Base-by-base conservation (phyloP, 257 asterid species). In the Cinchona pubescens region DNA sequence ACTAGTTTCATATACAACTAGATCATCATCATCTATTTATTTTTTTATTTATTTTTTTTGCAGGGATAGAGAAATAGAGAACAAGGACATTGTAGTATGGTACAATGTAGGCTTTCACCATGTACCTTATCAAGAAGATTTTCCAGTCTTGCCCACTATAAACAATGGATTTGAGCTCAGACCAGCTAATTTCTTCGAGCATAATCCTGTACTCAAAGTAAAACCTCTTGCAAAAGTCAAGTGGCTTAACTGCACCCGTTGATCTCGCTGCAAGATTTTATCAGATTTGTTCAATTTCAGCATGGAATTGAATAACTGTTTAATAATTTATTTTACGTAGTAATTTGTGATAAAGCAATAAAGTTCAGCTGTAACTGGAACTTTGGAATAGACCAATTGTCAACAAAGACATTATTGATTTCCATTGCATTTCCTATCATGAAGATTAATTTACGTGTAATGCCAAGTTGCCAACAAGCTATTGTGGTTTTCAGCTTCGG, bases 71-170 rank as follows among this genome's bases (percentile, higher is more conserved):
- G 60, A 84, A 18, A 91, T 91, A 32, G 96, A 90, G 83, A 91
- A 93, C 86, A 85, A 80, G 83, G 98, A 93, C 82, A 90, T 90
- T 5, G 97, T 93, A 72, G 0, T 91, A 72, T 91, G 98, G 97
- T 91, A 93, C 59, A 93, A 97, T 9, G 67, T 93, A 67, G 97
- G 97, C 1, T 86, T 91, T 85, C 98, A 93, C 80, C 97, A 91
- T 30, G 87, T 91, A 15, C 98, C 97, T 16, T 88, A 88, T 76
- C 97, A 91, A 65, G 98, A 93, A 72, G 97, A 93, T 76, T 93
- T 76, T 59, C 80, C 80, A 7, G 48, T 76, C 59, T 68, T 76
- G 80, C 66, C 80, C 21, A 70, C 80, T 12, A 43, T 77, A 8
- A 77, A 30, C 72, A 27, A 53, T 23, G 67, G 66, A 5, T 77